These are phyloP conservation scores for Xylaria arbuscula DNA, from an alignment of 2,329 filamentous ascomycete species.

Conservation along the genomic window DNA sequence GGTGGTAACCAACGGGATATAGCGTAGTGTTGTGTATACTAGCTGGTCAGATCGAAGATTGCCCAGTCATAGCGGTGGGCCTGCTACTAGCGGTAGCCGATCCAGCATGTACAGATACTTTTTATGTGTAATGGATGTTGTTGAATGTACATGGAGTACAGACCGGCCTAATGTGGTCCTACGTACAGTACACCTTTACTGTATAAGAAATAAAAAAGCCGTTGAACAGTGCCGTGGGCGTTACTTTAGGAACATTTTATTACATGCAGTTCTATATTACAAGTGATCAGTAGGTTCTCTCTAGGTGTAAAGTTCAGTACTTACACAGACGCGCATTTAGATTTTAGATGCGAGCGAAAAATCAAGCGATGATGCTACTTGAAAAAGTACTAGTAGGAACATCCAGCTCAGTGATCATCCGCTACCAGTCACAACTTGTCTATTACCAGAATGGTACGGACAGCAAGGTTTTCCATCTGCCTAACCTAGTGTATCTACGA, in stretches of 20 bases:
- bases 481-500: conserved; percentile 5
- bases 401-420: conserved; percentile 15
- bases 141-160: not conserved
- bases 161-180: not conserved
- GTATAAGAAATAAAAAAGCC: conserved; percentile 8
- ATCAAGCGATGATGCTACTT: not conserved
- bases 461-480: conserved; percentile 15
- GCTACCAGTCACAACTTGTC: conserved; percentile 4
- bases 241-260: not conserved
- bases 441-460: not conserved
- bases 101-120: conserved; percentile 18
- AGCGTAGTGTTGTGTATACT: conserved; percentile 19
- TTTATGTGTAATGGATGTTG: not conserved
- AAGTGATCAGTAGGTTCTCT: conserved; percentile 20
- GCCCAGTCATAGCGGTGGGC: conserved; percentile 23
- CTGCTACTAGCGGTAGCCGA: conserved; percentile 25
- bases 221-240: not conserved
- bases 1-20: conserved; percentile 22
- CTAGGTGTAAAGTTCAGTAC: not conserved
- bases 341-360: not conserved
- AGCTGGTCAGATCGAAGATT: conserved; percentile 33
- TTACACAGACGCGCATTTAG: not conserved
- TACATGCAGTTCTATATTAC: conserved; percentile 11
- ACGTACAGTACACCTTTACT: not conserved
- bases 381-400: not conserved